phyloP scores from a whole-genome alignment of 164 flowering plant genomes.

The Nelumbo lutea region DNA sequence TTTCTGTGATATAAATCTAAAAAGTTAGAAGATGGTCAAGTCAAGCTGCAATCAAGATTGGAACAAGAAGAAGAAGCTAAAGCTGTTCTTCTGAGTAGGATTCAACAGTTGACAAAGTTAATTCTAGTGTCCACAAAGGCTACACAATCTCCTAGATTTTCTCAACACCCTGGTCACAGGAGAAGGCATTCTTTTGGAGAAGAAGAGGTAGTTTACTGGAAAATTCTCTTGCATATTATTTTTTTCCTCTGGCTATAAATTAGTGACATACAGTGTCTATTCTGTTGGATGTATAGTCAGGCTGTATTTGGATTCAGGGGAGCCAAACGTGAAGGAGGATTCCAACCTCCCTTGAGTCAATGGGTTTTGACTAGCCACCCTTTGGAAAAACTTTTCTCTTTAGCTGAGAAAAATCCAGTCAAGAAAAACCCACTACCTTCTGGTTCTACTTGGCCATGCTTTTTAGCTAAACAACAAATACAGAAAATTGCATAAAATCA shows the following conservation, averaged over 20 bases:
- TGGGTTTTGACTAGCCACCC: too few species aligned
- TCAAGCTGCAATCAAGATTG: slow-evolving; percentile 92
- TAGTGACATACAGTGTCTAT: background rate
- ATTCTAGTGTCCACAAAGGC: slow-evolving; percentile 94
- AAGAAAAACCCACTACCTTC: too few species aligned
- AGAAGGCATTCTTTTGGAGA: slow-evolving; percentile 54
- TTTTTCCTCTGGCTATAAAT: background rate
- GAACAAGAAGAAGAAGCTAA: slow-evolving; percentile 99
- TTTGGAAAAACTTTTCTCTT: too few species aligned
- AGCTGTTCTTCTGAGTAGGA: slow-evolving; percentile 97
- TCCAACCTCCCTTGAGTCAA: too few species aligned
- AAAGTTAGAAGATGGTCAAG: slow-evolving; percentile 96
- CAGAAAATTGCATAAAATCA: too few species aligned
- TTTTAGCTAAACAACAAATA: too few species aligned
- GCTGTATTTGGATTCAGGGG: too few species aligned
- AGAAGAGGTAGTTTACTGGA: slow-evolving; percentile 67
- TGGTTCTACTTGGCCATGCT: too few species aligned
- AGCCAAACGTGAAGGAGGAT: too few species aligned
- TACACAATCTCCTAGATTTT: slow-evolving; percentile 59
- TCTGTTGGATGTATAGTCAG: background rate
- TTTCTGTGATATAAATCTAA: slow-evolving; percentile 6
- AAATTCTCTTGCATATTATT: background rate
- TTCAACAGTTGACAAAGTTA: slow-evolving; percentile 90
- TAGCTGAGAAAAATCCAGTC: too few species aligned
- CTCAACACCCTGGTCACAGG: slow-evolving; percentile 57